These are phyloP conservation scores for Trichoderma reesei DNA, from an alignment of 495 filamentous ascomycete genomes.

Conservation along the genomic window DNA sequence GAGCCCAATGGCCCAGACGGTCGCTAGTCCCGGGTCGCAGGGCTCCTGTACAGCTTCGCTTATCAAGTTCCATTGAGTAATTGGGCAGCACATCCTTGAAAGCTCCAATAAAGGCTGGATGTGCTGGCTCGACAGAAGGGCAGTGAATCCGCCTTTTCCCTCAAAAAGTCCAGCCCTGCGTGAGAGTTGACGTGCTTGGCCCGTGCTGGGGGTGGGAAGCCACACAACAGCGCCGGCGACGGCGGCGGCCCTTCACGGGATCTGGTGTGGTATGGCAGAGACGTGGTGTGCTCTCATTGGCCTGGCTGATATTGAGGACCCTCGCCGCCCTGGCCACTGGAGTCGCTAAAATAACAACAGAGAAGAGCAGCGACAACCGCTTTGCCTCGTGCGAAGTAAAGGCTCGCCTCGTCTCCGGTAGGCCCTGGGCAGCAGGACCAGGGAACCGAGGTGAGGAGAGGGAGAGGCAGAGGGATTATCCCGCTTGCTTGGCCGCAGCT, in stretches of 20 bases:
- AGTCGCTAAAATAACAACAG: slow-evolving; percentile 1
- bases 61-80: background rate
- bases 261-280: slow-evolving; percentile 11
- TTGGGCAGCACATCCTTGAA: background rate
- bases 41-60: slow-evolving; percentile 4
- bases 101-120: slow-evolving; percentile 4
- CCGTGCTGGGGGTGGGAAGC: slow-evolving; percentile 2
- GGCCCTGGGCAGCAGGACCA: background rate
- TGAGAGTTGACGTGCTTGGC: slow-evolving; percentile 1
- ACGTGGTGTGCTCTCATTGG: slow-evolving; percentile 12
- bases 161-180: slow-evolving; percentile 6
- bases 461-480: background rate
- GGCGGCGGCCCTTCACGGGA: slow-evolving; percentile 8
- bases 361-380: background rate
- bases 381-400: background rate
- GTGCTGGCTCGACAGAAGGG: slow-evolving; percentile 1
- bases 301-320: slow-evolving; percentile 3
- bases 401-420: slow-evolving; percentile 2
- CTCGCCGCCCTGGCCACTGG: slow-evolving; percentile 8
- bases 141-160: background rate
- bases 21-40: background rate
- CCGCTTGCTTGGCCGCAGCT: background rate
- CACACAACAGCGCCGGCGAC: slow-evolving; percentile 6
- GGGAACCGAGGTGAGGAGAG: background rate
- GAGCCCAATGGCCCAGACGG: background rate